Percentiles rank a stretch among this genome's conserved stretches.
Evolutionary conservation across 192 early-diverging fungal species (phyloP).

Genomic region (Backusella australiensis): DNA sequence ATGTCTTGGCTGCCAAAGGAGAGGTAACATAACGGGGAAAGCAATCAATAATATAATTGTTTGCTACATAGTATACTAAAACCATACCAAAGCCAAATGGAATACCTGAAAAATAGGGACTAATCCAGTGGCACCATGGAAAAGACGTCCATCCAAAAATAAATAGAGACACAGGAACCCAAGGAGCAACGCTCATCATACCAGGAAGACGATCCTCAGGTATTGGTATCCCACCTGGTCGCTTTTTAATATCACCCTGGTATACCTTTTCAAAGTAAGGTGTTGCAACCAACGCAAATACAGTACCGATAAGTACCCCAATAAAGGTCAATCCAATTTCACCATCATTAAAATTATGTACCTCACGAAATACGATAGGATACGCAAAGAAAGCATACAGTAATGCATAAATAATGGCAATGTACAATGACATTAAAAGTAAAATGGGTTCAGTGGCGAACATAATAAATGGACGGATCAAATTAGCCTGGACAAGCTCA

Average conservation of each 20-base stretch:
- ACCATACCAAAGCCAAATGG: constrained; percentile 34
- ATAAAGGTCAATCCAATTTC: constrained; percentile 30
- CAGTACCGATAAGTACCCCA: constrained; percentile 24
- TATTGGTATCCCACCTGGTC: background rate
- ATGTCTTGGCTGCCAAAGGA: constrained; percentile 26
- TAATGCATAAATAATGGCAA: constrained; percentile 32
- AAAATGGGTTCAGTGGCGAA: constrained; percentile 31
- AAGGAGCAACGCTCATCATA: constrained; percentile 28
- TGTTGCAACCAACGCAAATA: constrained; percentile 23
- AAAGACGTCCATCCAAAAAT: constrained; percentile 34
- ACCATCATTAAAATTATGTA: constrained; percentile 31
- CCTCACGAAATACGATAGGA: constrained; percentile 25
- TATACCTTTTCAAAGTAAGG: constrained; percentile 21
- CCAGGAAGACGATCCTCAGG: constrained; percentile 32
- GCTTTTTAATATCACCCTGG: background rate
- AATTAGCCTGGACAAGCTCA: constrained; percentile 15
- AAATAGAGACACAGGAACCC: constrained; percentile 31
- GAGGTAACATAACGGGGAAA: constrained; percentile 28
- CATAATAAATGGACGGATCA: constrained; percentile 29
- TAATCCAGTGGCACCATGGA: constrained; percentile 31
- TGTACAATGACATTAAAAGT: constrained; percentile 25
- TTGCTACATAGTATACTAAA: constrained; percentile 22
- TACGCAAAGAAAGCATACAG: constrained; percentile 32
- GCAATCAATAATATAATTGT: constrained; percentile 34
- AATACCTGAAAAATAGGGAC: constrained; percentile 21